Evolutionary conservation across 2,329 filamentous ascomycete genomes (phyloP), one percentile per base, ranked within the genome.

Genomic region (Mariannaea sp.): DNA sequence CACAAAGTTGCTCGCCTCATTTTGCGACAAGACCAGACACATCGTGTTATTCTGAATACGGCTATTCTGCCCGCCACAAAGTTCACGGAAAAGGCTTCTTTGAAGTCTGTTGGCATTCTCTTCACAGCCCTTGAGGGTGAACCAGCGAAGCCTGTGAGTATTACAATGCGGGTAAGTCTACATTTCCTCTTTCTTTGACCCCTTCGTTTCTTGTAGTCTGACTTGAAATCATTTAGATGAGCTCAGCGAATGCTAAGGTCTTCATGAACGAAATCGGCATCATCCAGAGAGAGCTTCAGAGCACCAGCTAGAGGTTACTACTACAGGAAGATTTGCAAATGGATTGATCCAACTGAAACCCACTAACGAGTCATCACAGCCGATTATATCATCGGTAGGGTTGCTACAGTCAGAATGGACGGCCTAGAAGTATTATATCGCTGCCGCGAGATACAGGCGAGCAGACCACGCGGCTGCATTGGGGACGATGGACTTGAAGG

Each of bases 1-100:
- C 72, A 76, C 45, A 80, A 80, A 59, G 77, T 83, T 51, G 80
- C 87, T 19, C 88, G 93, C 35, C 82, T 97, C 60, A 82, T 97
- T 56, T 92, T 97, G 85, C 87, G 93, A 14, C 91, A 95, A 61
- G 92, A 97, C 66, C 91, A 92, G 55, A 94, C 90, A 1, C 86
- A 92, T 65, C 84, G 91, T 17, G 85, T 97, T 48, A 86, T 96
- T 57, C 78, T 97, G 44, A 97, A 97, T 73, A 90, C 89, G 1
- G 84, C 86, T 1, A 80, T 97, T 54, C 83, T 91, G 55, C 87
- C 89, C 52, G 83, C 86, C 5, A 89, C 95, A 82, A 84, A 85
- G 38, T 90, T 95, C 66, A 87, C 91, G 55, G 84, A 92, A 45
- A 88, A 88, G 64, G 86, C 90, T 24, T 84, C 82, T 35, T 81